phyloP scores from a whole-genome alignment of 1,284 basidiomycete genomes.

The Salmacisia buchloeana region DNA sequence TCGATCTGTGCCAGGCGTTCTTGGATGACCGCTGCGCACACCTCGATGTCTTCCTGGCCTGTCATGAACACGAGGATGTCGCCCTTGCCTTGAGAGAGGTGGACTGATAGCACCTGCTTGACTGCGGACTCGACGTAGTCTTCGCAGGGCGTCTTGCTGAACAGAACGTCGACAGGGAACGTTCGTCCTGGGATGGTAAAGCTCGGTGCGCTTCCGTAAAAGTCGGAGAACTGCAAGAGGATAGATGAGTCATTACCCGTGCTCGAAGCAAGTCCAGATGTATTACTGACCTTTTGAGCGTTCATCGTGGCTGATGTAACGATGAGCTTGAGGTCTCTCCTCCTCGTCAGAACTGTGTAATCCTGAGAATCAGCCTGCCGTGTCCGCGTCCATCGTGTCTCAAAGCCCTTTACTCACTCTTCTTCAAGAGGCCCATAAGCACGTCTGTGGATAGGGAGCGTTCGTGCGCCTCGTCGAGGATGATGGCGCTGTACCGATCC shows the following conservation, averaged over 20 bases:
- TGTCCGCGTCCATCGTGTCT: background rate
- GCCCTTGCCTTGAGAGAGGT: conserved; percentile 84
- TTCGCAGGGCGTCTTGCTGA: conserved; percentile 93
- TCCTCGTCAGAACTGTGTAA: conserved; percentile 72
- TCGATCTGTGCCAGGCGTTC: conserved; percentile 87
- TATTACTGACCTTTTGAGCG: conserved; percentile 71
- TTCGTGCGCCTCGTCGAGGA: conserved; percentile 95
- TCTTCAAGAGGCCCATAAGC: conserved; percentile 86
- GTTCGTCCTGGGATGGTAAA: conserved; percentile 98
- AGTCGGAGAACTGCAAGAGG: conserved; percentile 65
- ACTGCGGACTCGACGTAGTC: conserved; percentile 98
- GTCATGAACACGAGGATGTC: conserved; percentile 99
- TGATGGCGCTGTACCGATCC: conserved; percentile 89
- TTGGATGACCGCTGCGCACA: conserved; percentile 47
- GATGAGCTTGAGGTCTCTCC: conserved; percentile 88
- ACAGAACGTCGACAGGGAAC: conserved; percentile 94
- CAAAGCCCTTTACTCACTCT: conserved; percentile 60
- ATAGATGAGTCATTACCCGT: background rate
- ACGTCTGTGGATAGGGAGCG: conserved; percentile 92
- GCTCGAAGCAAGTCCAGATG: background rate
- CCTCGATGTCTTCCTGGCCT: conserved; percentile 96
- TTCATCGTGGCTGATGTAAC: conserved; percentile 99
- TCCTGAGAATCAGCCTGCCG: conserved; percentile 10
- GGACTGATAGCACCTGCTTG: conserved; percentile 94
- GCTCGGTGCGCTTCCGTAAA: conserved; percentile 89